These are phyloP conservation scores for Penicillium sp. DNA, from an alignment of 2,329 filamentous ascomycete genomes.

Conservation along the genomic window DNA sequence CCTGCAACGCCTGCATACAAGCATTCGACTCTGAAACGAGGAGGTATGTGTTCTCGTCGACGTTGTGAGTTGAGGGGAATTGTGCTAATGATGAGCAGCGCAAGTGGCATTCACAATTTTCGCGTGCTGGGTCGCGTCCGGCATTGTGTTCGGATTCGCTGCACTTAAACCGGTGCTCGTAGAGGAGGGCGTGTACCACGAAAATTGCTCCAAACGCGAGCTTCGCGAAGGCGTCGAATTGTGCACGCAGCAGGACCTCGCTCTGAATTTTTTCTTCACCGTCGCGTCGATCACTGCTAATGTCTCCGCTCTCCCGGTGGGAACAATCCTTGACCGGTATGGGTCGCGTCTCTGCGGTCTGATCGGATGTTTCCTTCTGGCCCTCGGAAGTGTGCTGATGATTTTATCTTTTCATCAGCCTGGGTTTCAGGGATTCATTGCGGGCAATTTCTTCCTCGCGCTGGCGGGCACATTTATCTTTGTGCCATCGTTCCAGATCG, in stretches of 20 bases:
- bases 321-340: slow-evolving; percentile 77
- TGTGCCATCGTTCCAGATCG: slow-evolving; percentile 77
- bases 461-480: slow-evolving; percentile 78
- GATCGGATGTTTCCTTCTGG: slow-evolving; percentile 64
- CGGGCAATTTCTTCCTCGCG: slow-evolving; percentile 71
- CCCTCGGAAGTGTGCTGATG: slow-evolving; percentile 67
- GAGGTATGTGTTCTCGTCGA: slow-evolving; percentile 22
- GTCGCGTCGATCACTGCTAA: slow-evolving; percentile 85
- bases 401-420: slow-evolving; percentile 62
- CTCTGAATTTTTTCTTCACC: slow-evolving; percentile 89
- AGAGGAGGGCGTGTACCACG: slow-evolving; percentile 66
- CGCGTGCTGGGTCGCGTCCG: slow-evolving; percentile 75
- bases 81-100: slow-evolving; percentile 28
- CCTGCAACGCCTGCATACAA: slow-evolving; percentile 49
- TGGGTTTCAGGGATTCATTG: slow-evolving; percentile 68
- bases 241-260: slow-evolving; percentile 59
- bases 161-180: slow-evolving; percentile 80
- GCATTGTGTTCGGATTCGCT: slow-evolving; percentile 80
- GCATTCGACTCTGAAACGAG: slow-evolving; percentile 40
- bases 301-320: slow-evolving; percentile 79
- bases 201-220: slow-evolving; percentile 59
- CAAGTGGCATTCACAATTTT: slow-evolving; percentile 66
- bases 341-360: slow-evolving; percentile 77
- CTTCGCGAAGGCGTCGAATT: slow-evolving; percentile 49
- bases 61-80: too few species aligned